Percentiles rank a stretch among this genome's conserved stretches.
phyloP scores from a whole-genome alignment of 1,284 basidiomycete species.

The Erythrobasidium hasegawianum region DNA sequence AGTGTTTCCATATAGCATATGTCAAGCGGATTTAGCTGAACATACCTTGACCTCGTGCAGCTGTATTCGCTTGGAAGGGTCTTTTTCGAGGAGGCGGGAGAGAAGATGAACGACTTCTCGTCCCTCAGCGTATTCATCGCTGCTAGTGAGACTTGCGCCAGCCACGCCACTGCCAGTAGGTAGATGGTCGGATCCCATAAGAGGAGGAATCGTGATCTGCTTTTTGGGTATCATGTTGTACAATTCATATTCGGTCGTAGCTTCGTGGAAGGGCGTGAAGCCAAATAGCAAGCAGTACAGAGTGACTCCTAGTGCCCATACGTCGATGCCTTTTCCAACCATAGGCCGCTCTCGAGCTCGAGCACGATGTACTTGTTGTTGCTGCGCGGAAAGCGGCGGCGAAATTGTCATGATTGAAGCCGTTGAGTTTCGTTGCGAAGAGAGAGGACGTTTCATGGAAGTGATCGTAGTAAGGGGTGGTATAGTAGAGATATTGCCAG shows the following conservation, averaged over 20 bases:
- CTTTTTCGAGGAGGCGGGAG: constrained; percentile 75
- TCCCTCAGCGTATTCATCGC: constrained; percentile 54
- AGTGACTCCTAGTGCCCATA: constrained; percentile 99
- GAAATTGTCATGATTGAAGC: constrained; percentile 41
- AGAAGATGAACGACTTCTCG: constrained; percentile 68
- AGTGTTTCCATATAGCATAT: not conserved
- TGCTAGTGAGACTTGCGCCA: constrained; percentile 44
- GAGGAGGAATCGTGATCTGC: constrained; percentile 66
- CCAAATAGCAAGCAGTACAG: constrained; percentile 93
- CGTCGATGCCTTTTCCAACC: constrained; percentile 92
- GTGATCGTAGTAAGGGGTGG: constrained; percentile 14
- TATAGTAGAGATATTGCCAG: not conserved
- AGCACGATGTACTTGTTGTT: constrained; percentile 26
- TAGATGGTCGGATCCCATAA: constrained; percentile 70
- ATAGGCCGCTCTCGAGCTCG: constrained; percentile 55
- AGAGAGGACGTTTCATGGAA: not conserved
- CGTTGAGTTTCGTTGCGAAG: constrained; percentile 17
- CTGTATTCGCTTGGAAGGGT: constrained; percentile 70
- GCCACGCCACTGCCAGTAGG: constrained; percentile 59
- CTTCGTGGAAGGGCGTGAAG: constrained; percentile 63
- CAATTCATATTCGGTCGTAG: constrained; percentile 68
- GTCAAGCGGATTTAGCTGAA: not conserved
- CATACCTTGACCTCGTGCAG: constrained; percentile 78
- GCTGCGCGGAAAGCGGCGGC: constrained; percentile 35
- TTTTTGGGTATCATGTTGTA: constrained; percentile 78